Percentiles rank a stretch among this genome's conserved stretches.
Conservation (phyloP, 225 moss, liverwort and hornwort genomes). For the Polytrichum formosum region DNA sequence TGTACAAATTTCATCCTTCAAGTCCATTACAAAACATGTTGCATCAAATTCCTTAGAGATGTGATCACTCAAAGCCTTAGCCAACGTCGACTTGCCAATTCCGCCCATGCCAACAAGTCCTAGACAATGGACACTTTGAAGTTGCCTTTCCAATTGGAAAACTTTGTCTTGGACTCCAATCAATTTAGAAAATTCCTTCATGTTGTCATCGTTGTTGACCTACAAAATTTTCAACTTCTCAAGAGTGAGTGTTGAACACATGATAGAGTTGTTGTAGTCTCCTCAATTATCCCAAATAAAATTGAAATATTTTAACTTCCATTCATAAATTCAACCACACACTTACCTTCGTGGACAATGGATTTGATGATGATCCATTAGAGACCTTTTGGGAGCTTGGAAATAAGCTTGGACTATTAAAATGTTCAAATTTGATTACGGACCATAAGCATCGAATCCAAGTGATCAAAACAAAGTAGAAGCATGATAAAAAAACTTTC, state of each 20-base stretch:
- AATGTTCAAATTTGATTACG: not conserved
- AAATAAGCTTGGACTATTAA: not conserved
- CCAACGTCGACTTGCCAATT: no score
- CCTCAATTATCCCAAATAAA: not conserved
- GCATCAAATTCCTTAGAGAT: no score
- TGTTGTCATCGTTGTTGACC: not conserved
- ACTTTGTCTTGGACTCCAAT: no score
- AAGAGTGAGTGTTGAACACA: not conserved
- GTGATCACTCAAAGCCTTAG: no score
- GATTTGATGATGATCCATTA: not conserved
- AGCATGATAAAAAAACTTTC: not conserved
- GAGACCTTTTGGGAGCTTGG: not conserved
- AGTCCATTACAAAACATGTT: no score
- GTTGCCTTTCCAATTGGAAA: no score
- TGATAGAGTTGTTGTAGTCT: not conserved
- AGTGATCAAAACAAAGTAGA: no score
- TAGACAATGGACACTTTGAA: no score
- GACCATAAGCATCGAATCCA: no score
- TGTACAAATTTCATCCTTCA: no score
- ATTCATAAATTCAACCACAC: not conserved
- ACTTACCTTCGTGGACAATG: not conserved
- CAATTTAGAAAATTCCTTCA: not conserved
- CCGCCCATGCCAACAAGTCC: no score
- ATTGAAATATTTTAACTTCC: not conserved
- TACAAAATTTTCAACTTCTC: not conserved